A percentile compares a stretch with the other conserved stretches of the same genome.
Conservation (phyloP, 1,284 basidiomycete species). For the Paramarasmius palmivorus region DNA sequence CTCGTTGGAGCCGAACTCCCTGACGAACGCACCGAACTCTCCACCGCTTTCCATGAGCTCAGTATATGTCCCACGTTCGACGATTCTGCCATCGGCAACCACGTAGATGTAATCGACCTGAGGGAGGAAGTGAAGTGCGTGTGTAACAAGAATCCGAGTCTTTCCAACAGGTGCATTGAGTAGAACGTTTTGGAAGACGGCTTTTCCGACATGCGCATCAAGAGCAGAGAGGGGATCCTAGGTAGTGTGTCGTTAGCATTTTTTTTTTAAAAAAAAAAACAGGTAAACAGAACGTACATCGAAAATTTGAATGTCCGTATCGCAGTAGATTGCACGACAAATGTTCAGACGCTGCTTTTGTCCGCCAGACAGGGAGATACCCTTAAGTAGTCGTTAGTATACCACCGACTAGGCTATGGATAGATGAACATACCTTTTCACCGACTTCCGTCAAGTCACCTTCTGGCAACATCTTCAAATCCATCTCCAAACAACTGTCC, state of each 20-base stretch:
- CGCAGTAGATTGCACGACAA: conserved; percentile 83
- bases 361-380: conserved; percentile 82
- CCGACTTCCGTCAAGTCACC: conserved; percentile 90
- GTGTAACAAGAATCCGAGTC: conserved; percentile 84
- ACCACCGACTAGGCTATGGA: too few species aligned
- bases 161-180: conserved; percentile 60
- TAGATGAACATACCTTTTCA: conserved; percentile 68
- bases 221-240: conserved; percentile 77
- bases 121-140: conserved; percentile 81
- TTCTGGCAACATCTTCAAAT: conserved; percentile 79
- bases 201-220: conserved; percentile 87
- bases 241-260: background rate
- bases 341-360: conserved; percentile 80
- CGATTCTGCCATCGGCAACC: conserved; percentile 70
- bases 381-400: too few species aligned
- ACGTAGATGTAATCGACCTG: conserved; percentile 77
- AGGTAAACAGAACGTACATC: conserved; percentile 44
- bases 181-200: conserved; percentile 85
- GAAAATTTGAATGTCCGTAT: conserved; percentile 84
- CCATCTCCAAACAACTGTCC: conserved; percentile 76
- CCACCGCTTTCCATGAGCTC: conserved; percentile 67
- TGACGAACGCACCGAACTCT: conserved; percentile 73
- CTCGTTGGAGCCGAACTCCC: conserved; percentile 57
- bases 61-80: conserved; percentile 75
- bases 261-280: background rate